These are phyloP conservation scores for Monosporascus ibericus DNA, from an alignment of 2,329 filamentous ascomycete genomes.

Conservation along the genomic window DNA sequence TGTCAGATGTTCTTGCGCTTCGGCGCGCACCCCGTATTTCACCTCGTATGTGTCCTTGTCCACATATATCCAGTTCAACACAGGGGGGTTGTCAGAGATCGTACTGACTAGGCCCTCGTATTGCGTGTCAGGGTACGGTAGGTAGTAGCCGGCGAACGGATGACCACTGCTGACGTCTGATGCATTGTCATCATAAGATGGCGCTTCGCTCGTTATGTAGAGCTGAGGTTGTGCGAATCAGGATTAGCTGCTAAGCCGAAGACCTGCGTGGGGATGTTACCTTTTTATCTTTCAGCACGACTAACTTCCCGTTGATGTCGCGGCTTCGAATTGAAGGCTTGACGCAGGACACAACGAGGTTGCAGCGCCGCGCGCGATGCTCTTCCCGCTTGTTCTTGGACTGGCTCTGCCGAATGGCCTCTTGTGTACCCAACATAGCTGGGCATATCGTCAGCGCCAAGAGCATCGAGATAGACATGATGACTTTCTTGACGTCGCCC, in stretches of 20 bases:
- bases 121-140: slow-evolving; percentile 49
- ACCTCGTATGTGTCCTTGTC: slow-evolving; percentile 39
- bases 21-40: slow-evolving; percentile 38
- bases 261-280: slow-evolving; percentile 14
- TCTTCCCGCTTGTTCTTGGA: slow-evolving; percentile 42
- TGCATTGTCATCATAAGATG: slow-evolving; percentile 20
- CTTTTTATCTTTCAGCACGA: slow-evolving; percentile 40
- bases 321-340: slow-evolving; percentile 35
- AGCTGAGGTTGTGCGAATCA: slow-evolving; percentile 22
- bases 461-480: slow-evolving; percentile 36
- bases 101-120: slow-evolving; percentile 42
- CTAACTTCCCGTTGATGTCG: slow-evolving; percentile 36
- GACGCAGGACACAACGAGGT: slow-evolving; percentile 39
- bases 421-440: slow-evolving; percentile 39
- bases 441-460: slow-evolving; percentile 35
- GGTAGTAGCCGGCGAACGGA: slow-evolving; percentile 50
- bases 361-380: slow-evolving; percentile 41
- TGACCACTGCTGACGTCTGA: slow-evolving; percentile 32
- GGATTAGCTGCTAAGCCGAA: neutral
- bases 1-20: slow-evolving; percentile 36
- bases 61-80: slow-evolving; percentile 46
- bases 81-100: slow-evolving; percentile 41
- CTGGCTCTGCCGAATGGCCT: slow-evolving; percentile 44
- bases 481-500: slow-evolving; percentile 10
- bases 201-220: slow-evolving; percentile 37